Base-by-base conservation (phyloP, 2,329 filamentous ascomycete species). In the Tolypocladium nubicola region DNA sequence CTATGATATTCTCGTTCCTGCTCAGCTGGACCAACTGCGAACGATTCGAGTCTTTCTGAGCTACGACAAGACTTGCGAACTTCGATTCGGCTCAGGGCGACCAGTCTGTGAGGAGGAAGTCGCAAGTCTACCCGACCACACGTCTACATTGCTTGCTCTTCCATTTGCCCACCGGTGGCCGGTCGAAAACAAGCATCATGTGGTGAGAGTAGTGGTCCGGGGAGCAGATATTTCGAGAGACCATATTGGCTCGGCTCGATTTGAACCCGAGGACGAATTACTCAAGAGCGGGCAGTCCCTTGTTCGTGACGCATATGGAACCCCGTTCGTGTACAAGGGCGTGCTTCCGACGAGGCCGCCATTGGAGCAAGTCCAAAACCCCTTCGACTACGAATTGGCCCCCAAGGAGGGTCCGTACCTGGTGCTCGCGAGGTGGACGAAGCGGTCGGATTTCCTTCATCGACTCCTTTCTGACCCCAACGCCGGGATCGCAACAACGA, bases 381-480 rank as follows among this genome's bases (percentile, higher is more conserved):
- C 67, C 0, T 72, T 61, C 1, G 67, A 67, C 1, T 77, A 75
- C 47, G 69, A 73, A 0, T 62, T 74, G 0, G 71, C 72, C 0
- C 75, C 77, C 0, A 64, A 67, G 2, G 70, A 82, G n/a, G 69
- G 67, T 0, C 73, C 78, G 0, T 83, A 84, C 63, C 59, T 86
- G 2, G 70, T 71, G 2, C 64, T 84, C 0, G 68, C 63, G 21
- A 75, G 68, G 47, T 82, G 82, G 67, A 78, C 83, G 0, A 79
- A 76, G 57, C 76, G 83, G 49, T 72, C 74, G 3, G 84, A 88
- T 63, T 84, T 86, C 53, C 74, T 89, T 6, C 82, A 85, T 60
- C 68, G 55, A 1, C 14, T 68, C 5, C 37, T 54, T 0, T 1
- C 59, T 43, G 59, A 64, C 37, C 43, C 62, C 1, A 14, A 41